These are phyloP conservation scores for Paspalum notatum DNA, from an alignment of 176 grass and related monocot species.

Conservation along the genomic window DNA sequence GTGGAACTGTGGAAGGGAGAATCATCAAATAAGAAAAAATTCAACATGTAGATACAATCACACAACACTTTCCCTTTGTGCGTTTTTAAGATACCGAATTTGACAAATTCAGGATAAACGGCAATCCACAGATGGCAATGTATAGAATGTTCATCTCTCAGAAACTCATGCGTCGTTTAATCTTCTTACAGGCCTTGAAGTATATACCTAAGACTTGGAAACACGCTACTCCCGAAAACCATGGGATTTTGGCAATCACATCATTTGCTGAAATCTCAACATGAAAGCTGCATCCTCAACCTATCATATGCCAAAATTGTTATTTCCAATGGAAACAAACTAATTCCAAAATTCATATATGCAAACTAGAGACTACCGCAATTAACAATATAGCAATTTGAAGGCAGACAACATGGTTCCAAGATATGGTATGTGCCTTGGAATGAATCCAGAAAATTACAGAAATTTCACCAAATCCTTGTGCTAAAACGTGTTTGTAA, in stretches of 20 bases:
- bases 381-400: not conserved
- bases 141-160: not conserved
- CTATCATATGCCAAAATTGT: conserved; percentile 17
- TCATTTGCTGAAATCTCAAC: conserved; percentile 62
- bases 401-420: conserved; percentile 12
- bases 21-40: not conserved
- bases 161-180: not conserved
- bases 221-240: conserved; percentile 54
- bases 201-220: conserved; percentile 79
- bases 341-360: not conserved
- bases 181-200: conserved; percentile 54
- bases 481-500: not conserved
- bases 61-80: not conserved
- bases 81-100: not conserved
- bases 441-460: not conserved
- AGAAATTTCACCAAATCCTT: not conserved
- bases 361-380: not conserved
- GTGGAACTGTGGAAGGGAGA: not conserved
- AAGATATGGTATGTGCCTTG: not conserved
- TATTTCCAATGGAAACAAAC: not conserved
- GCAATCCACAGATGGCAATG: not conserved
- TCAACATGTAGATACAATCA: not conserved
- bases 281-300: conserved; percentile 23
- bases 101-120: not conserved
- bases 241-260: conserved; percentile 62